Conservation (phyloP, 176 grass and related monocot genomes). For the Pharus latifolius region DNA sequence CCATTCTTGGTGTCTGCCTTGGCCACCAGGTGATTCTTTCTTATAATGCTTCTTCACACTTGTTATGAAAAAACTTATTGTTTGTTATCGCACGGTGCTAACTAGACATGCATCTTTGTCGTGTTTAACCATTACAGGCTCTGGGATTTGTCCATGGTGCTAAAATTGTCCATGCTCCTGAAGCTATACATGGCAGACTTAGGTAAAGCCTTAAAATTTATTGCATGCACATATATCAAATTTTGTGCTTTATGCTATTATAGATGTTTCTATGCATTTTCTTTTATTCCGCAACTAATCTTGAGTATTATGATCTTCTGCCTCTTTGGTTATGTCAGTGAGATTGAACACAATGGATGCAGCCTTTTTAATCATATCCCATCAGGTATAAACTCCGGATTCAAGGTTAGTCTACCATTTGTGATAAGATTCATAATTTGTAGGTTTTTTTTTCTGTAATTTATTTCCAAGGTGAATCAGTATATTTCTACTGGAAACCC, state of each 20-base stretch:
- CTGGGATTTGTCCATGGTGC: conserved; percentile 89
- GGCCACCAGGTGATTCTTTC: conserved; percentile 69
- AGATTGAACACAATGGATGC: conserved; percentile 73
- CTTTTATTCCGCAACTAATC: background rate
- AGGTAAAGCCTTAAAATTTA: conserved; percentile 35
- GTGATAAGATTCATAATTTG: background rate
- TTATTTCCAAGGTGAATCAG: too few relatives aligned
- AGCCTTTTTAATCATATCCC: conserved; percentile 64
- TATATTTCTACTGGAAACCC: too few relatives aligned
- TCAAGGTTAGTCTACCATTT: conserved; percentile 52
- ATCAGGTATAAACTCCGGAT: conserved; percentile 81
- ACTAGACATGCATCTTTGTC: background rate
- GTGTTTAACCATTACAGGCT: conserved; percentile 39
- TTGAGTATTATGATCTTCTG: background rate
- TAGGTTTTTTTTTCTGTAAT: too few relatives aligned
- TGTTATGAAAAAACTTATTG: background rate
- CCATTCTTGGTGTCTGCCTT: conserved; percentile 93
- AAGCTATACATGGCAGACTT: conserved; percentile 83
- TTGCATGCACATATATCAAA: background rate
- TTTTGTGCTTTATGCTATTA: background rate
- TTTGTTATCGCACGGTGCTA: background rate
- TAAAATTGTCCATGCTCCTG: conserved; percentile 68
- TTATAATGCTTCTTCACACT: background rate
- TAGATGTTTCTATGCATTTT: background rate
- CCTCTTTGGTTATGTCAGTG: conserved; percentile 35